Conservation (phyloP, 768 basidiomycete species). For the Lepiota brunneoincarnata region DNA sequence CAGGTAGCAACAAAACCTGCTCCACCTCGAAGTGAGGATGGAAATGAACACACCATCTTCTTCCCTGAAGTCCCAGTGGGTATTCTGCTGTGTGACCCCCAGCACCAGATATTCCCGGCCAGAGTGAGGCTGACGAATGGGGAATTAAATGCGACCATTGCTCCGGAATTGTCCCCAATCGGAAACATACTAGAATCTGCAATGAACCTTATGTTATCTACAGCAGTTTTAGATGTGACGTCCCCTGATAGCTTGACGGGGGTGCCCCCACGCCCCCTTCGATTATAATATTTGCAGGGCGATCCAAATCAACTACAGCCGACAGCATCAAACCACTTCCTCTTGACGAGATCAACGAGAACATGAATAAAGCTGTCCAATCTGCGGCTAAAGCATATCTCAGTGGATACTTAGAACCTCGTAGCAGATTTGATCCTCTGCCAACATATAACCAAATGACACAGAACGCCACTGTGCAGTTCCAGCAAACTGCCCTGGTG, state of each 20-base stretch:
- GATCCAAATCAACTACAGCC: background rate
- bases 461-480: background rate
- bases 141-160: background rate
- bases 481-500: background rate
- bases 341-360: background rate
- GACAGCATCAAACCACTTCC: background rate
- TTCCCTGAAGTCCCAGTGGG: no score
- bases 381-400: background rate
- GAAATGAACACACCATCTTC: background rate
- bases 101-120: background rate
- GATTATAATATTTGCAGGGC: background rate
- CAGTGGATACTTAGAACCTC: background rate
- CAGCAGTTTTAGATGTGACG: background rate
- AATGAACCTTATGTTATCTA: background rate
- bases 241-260: background rate
- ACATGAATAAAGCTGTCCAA: background rate
- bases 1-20: background rate
- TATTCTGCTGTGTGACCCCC: background rate
- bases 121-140: background rate
- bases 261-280: background rate
- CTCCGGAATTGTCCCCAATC: background rate
- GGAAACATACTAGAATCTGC: background rate
- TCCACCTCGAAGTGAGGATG: background rate
- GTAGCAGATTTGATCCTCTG: background rate
- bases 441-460: background rate